Conservation (phyloP, 1,284 basidiomycete genomes). For the Golubevia sp. region DNA sequence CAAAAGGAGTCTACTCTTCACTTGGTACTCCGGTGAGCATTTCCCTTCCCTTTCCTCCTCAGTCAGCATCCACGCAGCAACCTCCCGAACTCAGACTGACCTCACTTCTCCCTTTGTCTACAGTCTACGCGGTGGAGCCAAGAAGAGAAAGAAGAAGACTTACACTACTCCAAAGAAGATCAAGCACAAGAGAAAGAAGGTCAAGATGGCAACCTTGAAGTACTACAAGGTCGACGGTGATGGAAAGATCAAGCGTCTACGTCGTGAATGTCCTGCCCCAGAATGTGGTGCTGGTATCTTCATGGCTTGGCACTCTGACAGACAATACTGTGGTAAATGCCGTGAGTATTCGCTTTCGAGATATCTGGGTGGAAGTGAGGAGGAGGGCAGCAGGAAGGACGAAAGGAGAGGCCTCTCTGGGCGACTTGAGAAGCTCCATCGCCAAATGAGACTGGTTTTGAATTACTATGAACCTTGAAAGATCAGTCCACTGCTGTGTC, state of each 20-base stretch:
- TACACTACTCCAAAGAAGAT: slow-evolving; percentile 99
- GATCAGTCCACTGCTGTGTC: too few species aligned
- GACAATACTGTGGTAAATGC: slow-evolving; percentile 22
- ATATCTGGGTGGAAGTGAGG: too few species aligned
- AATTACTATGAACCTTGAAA: too few species aligned
- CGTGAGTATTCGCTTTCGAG: too few species aligned
- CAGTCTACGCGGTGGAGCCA: slow-evolving; percentile 91
- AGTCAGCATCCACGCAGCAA: too few species aligned
- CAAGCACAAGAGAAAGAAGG: slow-evolving; percentile 99
- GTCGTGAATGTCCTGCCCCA: slow-evolving; percentile 83
- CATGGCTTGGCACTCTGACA: slow-evolving; percentile 60
- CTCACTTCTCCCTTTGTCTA: neutral
- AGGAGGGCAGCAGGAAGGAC: too few species aligned
- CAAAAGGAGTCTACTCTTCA: slow-evolving; percentile 60
- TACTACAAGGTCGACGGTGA: slow-evolving; percentile 99
- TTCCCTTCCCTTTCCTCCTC: neutral
- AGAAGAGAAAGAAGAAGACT: slow-evolving; percentile 99
- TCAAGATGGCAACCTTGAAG: slow-evolving; percentile 98
- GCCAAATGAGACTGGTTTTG: too few species aligned
- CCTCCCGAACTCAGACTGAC: too few species aligned
- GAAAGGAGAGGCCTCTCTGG: too few species aligned
- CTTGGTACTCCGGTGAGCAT: slow-evolving; percentile 42
- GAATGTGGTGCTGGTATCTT: slow-evolving; percentile 59
- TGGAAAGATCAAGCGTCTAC: slow-evolving; percentile 98
- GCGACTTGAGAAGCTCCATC: too few species aligned